A percentile compares a stretch with the other conserved stretches of the same genome.
Evolutionary conservation across 2,329 filamentous ascomycete genomes (phyloP).

Genomic region (Proliferodiscus dingleyae): DNA sequence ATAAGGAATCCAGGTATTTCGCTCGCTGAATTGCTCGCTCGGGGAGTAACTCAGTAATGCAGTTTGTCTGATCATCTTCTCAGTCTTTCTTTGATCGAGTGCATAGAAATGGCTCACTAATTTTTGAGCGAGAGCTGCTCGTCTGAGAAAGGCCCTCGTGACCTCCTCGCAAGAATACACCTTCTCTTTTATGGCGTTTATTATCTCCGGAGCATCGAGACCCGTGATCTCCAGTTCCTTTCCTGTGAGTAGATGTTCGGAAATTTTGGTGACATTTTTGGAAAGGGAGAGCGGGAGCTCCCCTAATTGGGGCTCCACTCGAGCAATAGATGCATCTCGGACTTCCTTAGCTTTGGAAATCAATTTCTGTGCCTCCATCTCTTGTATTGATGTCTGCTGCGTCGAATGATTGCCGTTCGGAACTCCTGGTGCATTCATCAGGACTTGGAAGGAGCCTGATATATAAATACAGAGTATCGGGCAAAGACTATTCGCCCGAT

Average conservation of each 20-base stretch:
- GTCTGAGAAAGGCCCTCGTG: constrained; percentile 5
- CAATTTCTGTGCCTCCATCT: not conserved
- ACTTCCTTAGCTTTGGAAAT: not conserved
- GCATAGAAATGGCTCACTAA: not conserved
- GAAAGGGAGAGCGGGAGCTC: not conserved
- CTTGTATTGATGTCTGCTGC: not conserved
- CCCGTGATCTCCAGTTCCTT: not conserved
- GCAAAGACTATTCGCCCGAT: too few relatives aligned
- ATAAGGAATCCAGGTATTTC: constrained; percentile 35
- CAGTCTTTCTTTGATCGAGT: not conserved
- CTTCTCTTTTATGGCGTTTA: not conserved
- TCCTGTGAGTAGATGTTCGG: not conserved
- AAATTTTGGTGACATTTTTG: not conserved
- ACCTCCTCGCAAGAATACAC: not conserved
- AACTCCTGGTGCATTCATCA: not conserved
- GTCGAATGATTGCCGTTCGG: too few relatives aligned
- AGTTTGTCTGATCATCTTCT: constrained; percentile 23
- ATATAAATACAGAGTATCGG: too few relatives aligned
- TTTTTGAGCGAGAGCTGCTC: constrained; percentile 7
- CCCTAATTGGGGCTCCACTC: not conserved
- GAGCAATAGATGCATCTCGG: not conserved
- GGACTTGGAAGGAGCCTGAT: not conserved
- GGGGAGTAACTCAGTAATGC: constrained; percentile 40
- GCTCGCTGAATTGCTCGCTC: constrained; percentile 36
- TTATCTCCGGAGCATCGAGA: not conserved